Conservation (phyloP, 352 stramenopile species). For the Globisporangium nunn region DNA sequence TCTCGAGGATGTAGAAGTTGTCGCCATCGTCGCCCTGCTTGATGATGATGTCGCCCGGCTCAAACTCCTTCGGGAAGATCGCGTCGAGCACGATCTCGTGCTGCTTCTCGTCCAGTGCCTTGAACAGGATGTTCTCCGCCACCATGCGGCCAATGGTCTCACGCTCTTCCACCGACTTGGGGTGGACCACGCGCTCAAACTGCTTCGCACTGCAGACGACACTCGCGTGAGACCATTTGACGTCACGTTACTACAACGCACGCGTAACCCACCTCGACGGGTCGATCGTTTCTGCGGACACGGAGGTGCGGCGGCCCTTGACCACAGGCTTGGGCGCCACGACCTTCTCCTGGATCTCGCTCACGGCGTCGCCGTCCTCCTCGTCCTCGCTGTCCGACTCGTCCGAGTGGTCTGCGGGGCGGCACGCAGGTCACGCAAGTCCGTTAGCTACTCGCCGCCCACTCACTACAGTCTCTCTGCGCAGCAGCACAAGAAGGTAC, state of each 20-base stretch:
- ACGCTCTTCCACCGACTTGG: constrained; percentile 77
- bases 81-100: constrained; percentile 79
- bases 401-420: constrained; percentile 66
- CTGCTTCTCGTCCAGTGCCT: constrained; percentile 86
- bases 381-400: constrained; percentile 86
- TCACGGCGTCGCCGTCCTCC: constrained; percentile 66
- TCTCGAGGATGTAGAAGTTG: constrained; percentile 95
- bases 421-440: background rate
- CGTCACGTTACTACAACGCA: background rate
- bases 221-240: background rate
- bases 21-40: constrained; percentile 89
- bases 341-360: constrained; percentile 70
- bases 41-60: constrained; percentile 76
- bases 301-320: constrained; percentile 83
- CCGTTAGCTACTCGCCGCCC: background rate
- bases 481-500: background rate
- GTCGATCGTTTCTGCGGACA: constrained; percentile 85
- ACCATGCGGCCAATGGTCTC: constrained; percentile 78
- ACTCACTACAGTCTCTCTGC: too few species aligned
- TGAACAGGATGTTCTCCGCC: constrained; percentile 87
- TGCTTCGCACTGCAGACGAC: constrained; percentile 45
- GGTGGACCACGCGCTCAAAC: constrained; percentile 78
- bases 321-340: constrained; percentile 53
- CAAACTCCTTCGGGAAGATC: constrained; percentile 84
- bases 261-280: constrained; percentile 39